Conservation (phyloP, 139 green algal genomes). For the Zygnema circumcarinatum region DNA sequence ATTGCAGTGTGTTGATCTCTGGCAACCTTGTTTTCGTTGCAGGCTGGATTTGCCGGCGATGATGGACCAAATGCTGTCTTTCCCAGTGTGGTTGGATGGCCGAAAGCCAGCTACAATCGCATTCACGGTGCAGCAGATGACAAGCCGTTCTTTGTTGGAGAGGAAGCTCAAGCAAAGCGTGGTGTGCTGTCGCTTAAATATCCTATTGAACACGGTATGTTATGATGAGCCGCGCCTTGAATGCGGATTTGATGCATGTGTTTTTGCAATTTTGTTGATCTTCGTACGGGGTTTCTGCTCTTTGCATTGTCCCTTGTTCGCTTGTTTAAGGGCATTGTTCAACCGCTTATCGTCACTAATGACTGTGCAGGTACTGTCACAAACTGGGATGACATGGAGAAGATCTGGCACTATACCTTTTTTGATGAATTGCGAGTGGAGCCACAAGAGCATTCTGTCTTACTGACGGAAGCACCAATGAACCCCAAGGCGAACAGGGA, state of each 20-base stretch:
- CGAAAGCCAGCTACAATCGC: conserved; percentile 81
- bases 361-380: conserved; percentile 83
- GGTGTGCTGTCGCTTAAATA: conserved; percentile 98
- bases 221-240: background rate
- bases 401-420: conserved; percentile 99
- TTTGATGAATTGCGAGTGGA: conserved; percentile 99
- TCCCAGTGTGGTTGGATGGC: conserved; percentile 93
- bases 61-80: conserved; percentile 96
- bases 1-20: no score
- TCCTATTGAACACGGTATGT: conserved; percentile 79
- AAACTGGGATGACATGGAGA: conserved; percentile 99
- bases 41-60: conserved; percentile 93
- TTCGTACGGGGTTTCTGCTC: background rate
- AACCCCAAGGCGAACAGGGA: conserved; percentile 97
- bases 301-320: background rate
- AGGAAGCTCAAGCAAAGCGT: conserved; percentile 97
- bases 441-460: conserved; percentile 97
- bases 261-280: background rate
- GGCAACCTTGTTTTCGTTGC: background rate
- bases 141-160: conserved; percentile 97
- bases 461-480: conserved; percentile 97
- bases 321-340: no score
- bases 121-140: conserved; percentile 96
- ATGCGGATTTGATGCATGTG: background rate
- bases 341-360: no score